Base-by-base conservation (phyloP, 83 land plant genomes). In the Thuja plicata region DNA sequence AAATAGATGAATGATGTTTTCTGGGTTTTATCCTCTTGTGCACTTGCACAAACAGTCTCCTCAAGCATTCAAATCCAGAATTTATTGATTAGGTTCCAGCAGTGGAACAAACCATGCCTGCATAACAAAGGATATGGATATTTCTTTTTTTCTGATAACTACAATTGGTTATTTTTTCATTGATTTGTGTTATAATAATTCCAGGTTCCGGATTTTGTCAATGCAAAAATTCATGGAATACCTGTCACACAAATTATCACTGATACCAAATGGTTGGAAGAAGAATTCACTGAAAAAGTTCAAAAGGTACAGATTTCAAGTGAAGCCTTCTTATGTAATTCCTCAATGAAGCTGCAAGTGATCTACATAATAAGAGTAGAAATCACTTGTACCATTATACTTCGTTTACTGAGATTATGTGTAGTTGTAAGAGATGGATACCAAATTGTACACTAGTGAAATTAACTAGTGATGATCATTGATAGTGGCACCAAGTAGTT, bases 121-220 rank as follows among this genome's bases (percentile, higher is more conserved):
- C 35, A 11, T 12, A 45, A 83, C 54, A n/a, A 45, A 46, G 54
- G 55, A 45, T 27, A n/a, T 27, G 24, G 55, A 83, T 83, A 87
- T 60, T 86, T 27, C 12, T 6, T 54, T 54, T n/a, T 83, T 83
- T 46, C 52, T n/a, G 55, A 27, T 83, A 43, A 46, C n/a, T 9
- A 80, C 41, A 41, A 46, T 83, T 46, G 34, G n/a, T 30, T 83
- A n/a, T 80, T n/a, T 48, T n/a, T 34, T 83, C 5, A n/a, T 48
- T 83, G 52, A 46, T 46, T 80, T 11, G n/a, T 48, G 52, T 46
- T 82, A 27, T 41, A 3, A 86, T 57, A 19, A 86, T 86, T 16
- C 60, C 92, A 97, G 99, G 99, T 98, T 87, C 99, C 99, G 2
- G 99, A 98, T 91, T 98, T 97, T 84, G 50, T 98, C 73, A 98